These are phyloP conservation scores for Exophiala bonariae DNA, from an alignment of 2,329 filamentous ascomycete genomes.

Conservation along the genomic window DNA sequence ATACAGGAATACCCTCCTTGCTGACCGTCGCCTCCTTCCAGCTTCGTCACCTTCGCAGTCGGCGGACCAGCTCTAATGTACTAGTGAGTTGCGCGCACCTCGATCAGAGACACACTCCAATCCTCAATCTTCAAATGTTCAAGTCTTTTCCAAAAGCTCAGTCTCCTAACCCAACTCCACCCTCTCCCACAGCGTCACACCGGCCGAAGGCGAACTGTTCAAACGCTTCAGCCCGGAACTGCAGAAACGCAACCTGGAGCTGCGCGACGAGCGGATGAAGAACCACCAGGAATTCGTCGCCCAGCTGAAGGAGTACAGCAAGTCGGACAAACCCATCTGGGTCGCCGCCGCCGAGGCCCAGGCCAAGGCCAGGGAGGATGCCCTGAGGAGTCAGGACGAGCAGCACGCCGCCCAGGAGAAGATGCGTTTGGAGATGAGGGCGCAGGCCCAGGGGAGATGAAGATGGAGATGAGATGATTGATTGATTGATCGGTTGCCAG, in stretches of 20 bases:
- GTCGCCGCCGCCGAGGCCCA: conserved; percentile 44
- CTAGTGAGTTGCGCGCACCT: conserved; percentile 43
- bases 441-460: conserved; percentile 27
- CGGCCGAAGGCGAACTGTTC: conserved; percentile 90
- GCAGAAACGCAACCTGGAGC: conserved; percentile 82
- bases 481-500: background rate
- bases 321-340: conserved; percentile 80
- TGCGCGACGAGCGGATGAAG: conserved; percentile 70
- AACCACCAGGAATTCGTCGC: conserved; percentile 88
- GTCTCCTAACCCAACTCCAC: conserved; percentile 6
- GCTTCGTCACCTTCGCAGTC: conserved; percentile 69
- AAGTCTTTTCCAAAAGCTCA: background rate
- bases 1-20: too few relatives aligned
- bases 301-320: conserved; percentile 82
- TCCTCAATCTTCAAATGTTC: conserved; percentile 7
- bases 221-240: conserved; percentile 89
- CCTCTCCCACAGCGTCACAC: conserved; percentile 43
- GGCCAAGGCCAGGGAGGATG: conserved; percentile 37
- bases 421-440: conserved; percentile 45
- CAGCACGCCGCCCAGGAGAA: conserved; percentile 35
- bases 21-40: conserved; percentile 40
- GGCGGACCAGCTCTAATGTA: conserved; percentile 83
- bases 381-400: conserved; percentile 37
- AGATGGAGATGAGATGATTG: background rate
- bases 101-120: background rate